These are phyloP conservation scores for Arxiozyma telluris DNA, from an alignment of 1,139 yeast genomes.

Conservation along the genomic window DNA sequence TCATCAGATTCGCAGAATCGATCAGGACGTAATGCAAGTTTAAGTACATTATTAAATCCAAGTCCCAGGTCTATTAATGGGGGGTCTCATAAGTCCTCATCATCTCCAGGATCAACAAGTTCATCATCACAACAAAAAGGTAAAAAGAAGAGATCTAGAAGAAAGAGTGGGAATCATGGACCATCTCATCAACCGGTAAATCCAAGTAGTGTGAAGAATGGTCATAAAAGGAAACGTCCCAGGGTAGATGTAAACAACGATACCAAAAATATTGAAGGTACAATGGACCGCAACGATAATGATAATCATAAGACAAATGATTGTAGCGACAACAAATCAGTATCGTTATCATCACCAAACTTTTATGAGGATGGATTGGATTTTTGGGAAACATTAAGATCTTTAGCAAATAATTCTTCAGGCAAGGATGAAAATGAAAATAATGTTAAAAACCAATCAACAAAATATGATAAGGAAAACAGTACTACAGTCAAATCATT, in stretches of 20 bases:
- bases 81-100: slow-evolving; percentile 2
- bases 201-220: not conserved
- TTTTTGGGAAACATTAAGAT: slow-evolving; percentile 63
- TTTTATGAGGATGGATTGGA: slow-evolving; percentile 43
- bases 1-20: slow-evolving; percentile 37
- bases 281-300: not conserved
- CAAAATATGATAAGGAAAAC: not conserved
- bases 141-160: slow-evolving; percentile 7
- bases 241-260: not conserved
- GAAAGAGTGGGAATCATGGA: not conserved
- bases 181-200: slow-evolving; percentile 7
- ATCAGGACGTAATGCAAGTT: slow-evolving; percentile 34
- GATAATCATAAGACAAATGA: not conserved
- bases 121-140: slow-evolving; percentile 9
- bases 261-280: slow-evolving; percentile 8
- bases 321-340: not conserved
- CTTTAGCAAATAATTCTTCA: slow-evolving; percentile 31
- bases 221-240: not conserved
- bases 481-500: not conserved
- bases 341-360: slow-evolving; percentile 22
- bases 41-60: slow-evolving; percentile 37
- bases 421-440: not conserved
- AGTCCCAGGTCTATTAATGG: not conserved
- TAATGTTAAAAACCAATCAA: not conserved
- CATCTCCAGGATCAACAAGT: slow-evolving; percentile 2